These are phyloP conservation scores for Fagopyrum homotropicum DNA, from an alignment of 148 eudicot genomes.

Conservation along the genomic window DNA sequence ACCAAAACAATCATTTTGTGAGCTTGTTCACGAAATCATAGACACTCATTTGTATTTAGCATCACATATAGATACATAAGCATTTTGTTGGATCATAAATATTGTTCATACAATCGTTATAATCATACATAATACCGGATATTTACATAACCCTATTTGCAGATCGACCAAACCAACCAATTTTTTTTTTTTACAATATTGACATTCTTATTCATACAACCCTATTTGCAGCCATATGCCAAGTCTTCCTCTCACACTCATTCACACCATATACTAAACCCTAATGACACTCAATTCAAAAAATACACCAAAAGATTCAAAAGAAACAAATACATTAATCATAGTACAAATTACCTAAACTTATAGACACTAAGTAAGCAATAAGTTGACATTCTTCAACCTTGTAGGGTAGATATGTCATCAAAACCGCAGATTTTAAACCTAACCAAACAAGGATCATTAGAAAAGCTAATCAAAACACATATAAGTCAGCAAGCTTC, in stretches of 20 bases:
- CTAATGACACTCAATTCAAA: not conserved
- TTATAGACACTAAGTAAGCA: not conserved
- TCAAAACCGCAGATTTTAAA: not conserved
- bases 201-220: not conserved
- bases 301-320: not conserved
- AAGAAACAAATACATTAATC: not conserved
- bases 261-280: not conserved
- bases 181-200: not conserved
- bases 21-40: too few species aligned
- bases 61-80: too few species aligned
- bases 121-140: too few species aligned
- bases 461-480: constrained; percentile 3
- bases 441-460: not conserved
- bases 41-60: too few species aligned
- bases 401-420: not conserved
- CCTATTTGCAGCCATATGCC: not conserved
- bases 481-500: constrained; percentile 10
- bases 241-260: constrained; percentile 4
- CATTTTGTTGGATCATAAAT: too few species aligned
- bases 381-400: not conserved
- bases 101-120: too few species aligned
- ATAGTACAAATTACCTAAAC: not conserved
- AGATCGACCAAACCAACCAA: too few species aligned
- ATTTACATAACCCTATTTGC: too few species aligned
- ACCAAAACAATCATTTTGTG: too few species aligned